phyloP scores from a whole-genome alignment of 805 yeast species.

The Candida piceae region DNA sequence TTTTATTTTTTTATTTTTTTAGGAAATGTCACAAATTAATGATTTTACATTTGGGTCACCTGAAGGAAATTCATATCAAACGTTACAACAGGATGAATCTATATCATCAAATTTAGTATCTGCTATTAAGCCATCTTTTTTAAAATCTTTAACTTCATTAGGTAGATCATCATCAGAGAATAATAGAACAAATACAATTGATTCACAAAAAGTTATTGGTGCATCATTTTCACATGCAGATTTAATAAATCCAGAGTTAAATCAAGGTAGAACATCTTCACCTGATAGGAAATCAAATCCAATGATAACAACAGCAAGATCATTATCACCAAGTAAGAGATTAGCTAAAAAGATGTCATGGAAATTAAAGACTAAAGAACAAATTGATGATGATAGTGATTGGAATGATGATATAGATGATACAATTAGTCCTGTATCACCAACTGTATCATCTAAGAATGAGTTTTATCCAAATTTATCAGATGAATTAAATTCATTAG shows the following conservation, averaged over 20 bases:
- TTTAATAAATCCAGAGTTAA: conserved; percentile 16
- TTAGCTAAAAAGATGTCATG: conserved; percentile 8
- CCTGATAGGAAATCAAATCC: conserved; percentile 15
- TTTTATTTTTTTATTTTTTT: conserved; percentile 1
- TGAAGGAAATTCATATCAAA: conserved; percentile 13
- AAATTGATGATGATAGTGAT: conserved; percentile 85
- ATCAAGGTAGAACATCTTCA: conserved; percentile 7
- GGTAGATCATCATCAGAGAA: conserved; percentile 14
- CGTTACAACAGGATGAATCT: conserved; percentile 10
- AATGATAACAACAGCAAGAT: conserved; percentile 1
- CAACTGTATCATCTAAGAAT: conserved; percentile 4
- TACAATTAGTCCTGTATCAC: conserved; percentile 29
- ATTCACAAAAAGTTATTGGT: conserved; percentile 39
- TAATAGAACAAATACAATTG: conserved; percentile 4
- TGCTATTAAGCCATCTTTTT: conserved; percentile 15
- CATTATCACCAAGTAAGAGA: conserved; percentile 8
- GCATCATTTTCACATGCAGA: conserved; percentile 56
- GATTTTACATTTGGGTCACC: conserved; percentile 25
- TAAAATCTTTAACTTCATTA: conserved; percentile 21
- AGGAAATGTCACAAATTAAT: conserved; percentile 28
- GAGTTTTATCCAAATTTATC: conserved; percentile 19
- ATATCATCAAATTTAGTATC: conserved; percentile 1
- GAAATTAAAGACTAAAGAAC: conserved; percentile 48
- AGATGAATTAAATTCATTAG: conserved; percentile 1
- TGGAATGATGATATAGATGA: conserved; percentile 76